These are phyloP conservation scores for Alternaria ventricosa DNA, from an alignment of 2,329 filamentous ascomycete genomes.

Conservation along the genomic window DNA sequence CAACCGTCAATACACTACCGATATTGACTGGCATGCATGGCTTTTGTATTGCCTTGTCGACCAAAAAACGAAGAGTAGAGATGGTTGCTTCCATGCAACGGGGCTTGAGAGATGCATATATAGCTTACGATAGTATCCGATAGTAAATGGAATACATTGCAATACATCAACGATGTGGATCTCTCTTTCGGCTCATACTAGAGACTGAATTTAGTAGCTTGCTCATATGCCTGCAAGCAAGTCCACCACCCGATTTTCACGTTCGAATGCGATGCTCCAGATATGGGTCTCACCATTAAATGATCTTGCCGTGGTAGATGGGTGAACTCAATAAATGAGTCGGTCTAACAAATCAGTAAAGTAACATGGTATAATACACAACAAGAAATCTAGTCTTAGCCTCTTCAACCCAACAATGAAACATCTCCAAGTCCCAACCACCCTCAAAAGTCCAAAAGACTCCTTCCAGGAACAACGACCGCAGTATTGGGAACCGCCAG, in stretches of 20 bases:
- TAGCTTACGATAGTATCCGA: no score
- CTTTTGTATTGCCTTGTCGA: background rate
- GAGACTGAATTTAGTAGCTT: no score
- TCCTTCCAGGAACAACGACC: background rate
- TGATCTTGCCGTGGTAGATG: background rate
- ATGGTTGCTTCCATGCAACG: background rate
- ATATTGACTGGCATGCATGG: background rate
- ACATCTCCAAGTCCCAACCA: background rate
- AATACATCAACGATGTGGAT: no score
- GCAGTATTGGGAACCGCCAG: background rate
- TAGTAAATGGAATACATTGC: no score
- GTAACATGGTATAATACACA: background rate
- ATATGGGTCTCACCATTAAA: background rate
- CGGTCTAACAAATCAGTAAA: background rate
- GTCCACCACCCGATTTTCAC: no score
- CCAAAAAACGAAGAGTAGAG: background rate
- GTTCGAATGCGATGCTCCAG: background rate
- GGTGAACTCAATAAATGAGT: background rate
- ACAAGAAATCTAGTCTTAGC: background rate
- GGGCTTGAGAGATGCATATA: background rate
- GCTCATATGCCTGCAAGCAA: no score
- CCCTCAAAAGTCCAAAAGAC: constrained; percentile 6
- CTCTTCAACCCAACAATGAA: background rate
- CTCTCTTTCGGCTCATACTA: no score
- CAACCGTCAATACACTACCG: background rate